Evolutionary conservation across 108 stramenopile genomes (phyloP).

Genomic region (Pseudonitzschia delicatissima): DNA sequence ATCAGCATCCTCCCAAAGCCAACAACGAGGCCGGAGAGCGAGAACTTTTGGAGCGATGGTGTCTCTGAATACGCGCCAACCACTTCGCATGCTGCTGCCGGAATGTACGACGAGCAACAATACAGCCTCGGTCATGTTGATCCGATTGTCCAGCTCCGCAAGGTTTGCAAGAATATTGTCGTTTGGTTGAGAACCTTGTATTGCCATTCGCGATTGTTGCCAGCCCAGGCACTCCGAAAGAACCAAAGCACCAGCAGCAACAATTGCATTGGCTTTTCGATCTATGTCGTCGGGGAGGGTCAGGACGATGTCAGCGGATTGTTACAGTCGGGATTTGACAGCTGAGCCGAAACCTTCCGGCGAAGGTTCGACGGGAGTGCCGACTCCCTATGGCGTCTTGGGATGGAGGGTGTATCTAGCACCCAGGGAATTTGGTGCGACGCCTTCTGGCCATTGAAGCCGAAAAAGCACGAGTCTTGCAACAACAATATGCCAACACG

Average conservation of each 20-base stretch:
- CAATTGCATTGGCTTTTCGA: constrained; percentile 49
- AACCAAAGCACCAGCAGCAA: neutral
- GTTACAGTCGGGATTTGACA: constrained; percentile 38
- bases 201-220: constrained; percentile 68
- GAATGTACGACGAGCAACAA: neutral
- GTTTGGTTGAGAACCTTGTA: constrained; percentile 63
- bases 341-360: constrained; percentile 18
- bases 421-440: constrained; percentile 20
- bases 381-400: constrained; percentile 58
- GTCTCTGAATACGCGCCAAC: constrained; percentile 65
- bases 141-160: constrained; percentile 67
- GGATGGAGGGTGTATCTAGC: constrained; percentile 63
- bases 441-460: neutral
- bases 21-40: constrained; percentile 20
- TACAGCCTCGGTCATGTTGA: constrained; percentile 18
- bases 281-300: constrained; percentile 45
- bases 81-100: neutral
- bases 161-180: constrained; percentile 71
- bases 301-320: constrained; percentile 38
- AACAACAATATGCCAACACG: neutral
- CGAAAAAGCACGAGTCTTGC: neutral
- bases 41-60: constrained; percentile 83
- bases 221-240: constrained; percentile 47
- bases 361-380: constrained; percentile 6
- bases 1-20: constrained; percentile 42